These are phyloP conservation scores for Silybum marianum DNA, from an alignment of 129 eudicot species.

Conservation along the genomic window DNA sequence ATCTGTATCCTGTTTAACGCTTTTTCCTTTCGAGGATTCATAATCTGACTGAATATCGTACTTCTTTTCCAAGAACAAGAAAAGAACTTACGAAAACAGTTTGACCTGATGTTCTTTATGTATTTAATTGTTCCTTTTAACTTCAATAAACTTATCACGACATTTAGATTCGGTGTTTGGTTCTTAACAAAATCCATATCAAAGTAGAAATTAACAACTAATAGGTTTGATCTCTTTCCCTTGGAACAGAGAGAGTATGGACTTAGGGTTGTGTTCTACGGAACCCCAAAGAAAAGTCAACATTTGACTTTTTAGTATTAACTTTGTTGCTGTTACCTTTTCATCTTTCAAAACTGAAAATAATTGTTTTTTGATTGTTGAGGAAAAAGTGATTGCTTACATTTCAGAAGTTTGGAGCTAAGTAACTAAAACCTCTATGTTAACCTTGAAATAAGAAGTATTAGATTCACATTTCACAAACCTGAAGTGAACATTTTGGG, in stretches of 20 bases:
- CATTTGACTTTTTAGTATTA: background rate
- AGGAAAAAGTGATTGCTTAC: background rate
- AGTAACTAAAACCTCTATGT: background rate
- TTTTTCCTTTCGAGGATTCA: background rate
- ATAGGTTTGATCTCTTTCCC: conserved; percentile 5
- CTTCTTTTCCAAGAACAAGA: background rate
- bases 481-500: conserved; percentile 1
- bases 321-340: background rate
- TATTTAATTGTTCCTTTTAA: background rate
- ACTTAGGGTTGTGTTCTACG: conserved; percentile 10
- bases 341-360: background rate
- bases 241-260: background rate
- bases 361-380: background rate
- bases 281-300: conserved; percentile 14
- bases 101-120: background rate
- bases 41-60: background rate
- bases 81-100: background rate
- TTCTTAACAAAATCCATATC: background rate
- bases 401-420: background rate
- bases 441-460: background rate
- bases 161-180: conserved; percentile 1
- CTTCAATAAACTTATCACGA: background rate
- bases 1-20: background rate
- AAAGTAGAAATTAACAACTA: background rate
- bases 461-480: background rate